Evolutionary conservation across 2,329 filamentous ascomycete genomes (phyloP).

Genomic region (Pestalotiopsis sp.): DNA sequence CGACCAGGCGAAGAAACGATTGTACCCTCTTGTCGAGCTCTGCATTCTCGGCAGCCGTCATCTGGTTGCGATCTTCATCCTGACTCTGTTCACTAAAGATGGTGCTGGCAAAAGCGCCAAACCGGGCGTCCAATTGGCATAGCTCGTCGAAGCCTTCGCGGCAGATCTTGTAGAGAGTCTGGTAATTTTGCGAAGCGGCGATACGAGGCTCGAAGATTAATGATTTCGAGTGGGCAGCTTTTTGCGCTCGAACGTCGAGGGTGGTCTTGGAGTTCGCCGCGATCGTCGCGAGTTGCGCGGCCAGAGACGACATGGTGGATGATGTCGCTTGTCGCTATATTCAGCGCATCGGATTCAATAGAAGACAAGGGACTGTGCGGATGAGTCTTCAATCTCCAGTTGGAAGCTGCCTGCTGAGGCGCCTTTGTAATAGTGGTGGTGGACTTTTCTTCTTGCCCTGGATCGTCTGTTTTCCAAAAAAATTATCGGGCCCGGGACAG

Average conservation of each 20-base stretch:
- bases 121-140: slow-evolving; percentile 82
- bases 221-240: slow-evolving; percentile 89
- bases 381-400: neutral
- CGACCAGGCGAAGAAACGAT: slow-evolving; percentile 79
- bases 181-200: slow-evolving; percentile 86
- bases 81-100: slow-evolving; percentile 96
- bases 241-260: slow-evolving; percentile 91
- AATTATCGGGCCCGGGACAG: slow-evolving; percentile 28
- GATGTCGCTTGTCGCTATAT: slow-evolving; percentile 13
- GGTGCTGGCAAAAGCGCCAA: slow-evolving; percentile 71
- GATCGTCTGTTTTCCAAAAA: slow-evolving; percentile 17
- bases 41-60: slow-evolving; percentile 80
- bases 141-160: slow-evolving; percentile 89
- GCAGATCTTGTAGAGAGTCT: slow-evolving; percentile 85
- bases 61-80: slow-evolving; percentile 81
- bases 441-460: neutral
- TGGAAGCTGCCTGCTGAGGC: neutral
- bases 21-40: slow-evolving; percentile 79
- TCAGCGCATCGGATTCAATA: neutral
- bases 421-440: slow-evolving; percentile 21
- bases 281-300: slow-evolving; percentile 92
- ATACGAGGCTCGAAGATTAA: slow-evolving; percentile 88
- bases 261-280: slow-evolving; percentile 87
- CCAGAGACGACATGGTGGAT: slow-evolving; percentile 80
- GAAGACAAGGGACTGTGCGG: neutral